Conservation (phyloP, 2,329 filamentous ascomycete species). For the Daldinia eschscholtzii region DNA sequence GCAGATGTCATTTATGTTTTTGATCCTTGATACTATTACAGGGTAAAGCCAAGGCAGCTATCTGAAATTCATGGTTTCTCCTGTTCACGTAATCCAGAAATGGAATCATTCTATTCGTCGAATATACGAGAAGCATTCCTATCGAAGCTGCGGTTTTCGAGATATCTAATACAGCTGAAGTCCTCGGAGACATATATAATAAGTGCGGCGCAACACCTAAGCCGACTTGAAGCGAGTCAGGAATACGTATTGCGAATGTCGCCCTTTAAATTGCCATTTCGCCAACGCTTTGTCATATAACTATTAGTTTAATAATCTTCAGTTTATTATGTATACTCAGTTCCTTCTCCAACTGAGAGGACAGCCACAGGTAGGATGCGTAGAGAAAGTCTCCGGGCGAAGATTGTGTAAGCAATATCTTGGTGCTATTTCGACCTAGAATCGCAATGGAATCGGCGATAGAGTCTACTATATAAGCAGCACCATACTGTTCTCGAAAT, state of each 20-base stretch:
- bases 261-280: background rate
- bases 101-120: background rate
- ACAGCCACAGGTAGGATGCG: background rate
- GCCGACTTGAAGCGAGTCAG: background rate
- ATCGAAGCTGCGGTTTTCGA: background rate
- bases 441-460: background rate
- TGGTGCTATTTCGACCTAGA: background rate
- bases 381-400: background rate
- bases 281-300: background rate
- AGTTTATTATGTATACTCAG: background rate
- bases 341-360: background rate
- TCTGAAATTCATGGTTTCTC: background rate
- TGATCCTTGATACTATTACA: too few species aligned
- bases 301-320: background rate
- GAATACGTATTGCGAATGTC: background rate
- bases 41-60: background rate
- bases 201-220: background rate
- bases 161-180: background rate
- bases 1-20: too few species aligned
- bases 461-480: background rate
- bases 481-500: background rate
- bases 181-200: slow-evolving; percentile 1
- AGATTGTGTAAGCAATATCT: background rate
- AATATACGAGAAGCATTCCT: too few species aligned
- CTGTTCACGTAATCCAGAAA: background rate